Base-by-base conservation (phyloP, 2,329 filamentous ascomycete genomes). In the Alternaria viburni region DNA sequence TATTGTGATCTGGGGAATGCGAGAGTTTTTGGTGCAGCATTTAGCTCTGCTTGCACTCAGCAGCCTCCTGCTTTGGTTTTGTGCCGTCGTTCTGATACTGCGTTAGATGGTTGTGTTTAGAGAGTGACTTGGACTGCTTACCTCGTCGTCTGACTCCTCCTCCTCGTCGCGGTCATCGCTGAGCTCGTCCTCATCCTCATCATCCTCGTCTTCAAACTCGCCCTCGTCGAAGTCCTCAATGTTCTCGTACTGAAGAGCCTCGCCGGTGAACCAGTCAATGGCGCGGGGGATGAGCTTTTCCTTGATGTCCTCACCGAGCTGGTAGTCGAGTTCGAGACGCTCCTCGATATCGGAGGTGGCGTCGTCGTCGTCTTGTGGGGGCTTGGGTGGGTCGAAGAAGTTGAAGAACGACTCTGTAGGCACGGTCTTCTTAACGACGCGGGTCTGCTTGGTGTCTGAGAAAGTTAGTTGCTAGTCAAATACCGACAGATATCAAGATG, bases 191-290 rank as follows among this genome's bases (percentile, higher is more conserved):
- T 94, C 91, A 57, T 97, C 94, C 62, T 97, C 94, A 56, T 97
- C 95, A 17, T 96, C 93, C 26, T 97, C 94, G 56, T 97, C 94
- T 64, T 95, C 91, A 70, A 92, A 93, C 68, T 93, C 92, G 67
- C 90, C 92, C 74, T 91, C 91, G 59, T 94, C 91, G 68, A 93
- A 85, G 66, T 95, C 93, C 58, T 97, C 91, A 65, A 97, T 83
- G 81, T 97, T 95, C 86, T 99, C 96, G 74, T 93, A 99, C 74
- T 96, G 94, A 68, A 99, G 90, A 72, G 96, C 96, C 84, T 99
- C 96, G 62, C 96, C 96, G 57, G 96, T 99, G 82, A 99, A 99
- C 96, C 96, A 99, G 83, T 99, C 96, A 75, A 99, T 96, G 61
- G 96, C 96, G 73, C 95, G 93, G 69, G 96, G 96, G 73, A 99